Conservation (phyloP, 2,329 filamentous ascomycete genomes). For the Chaetomiaceae sp. region DNA sequence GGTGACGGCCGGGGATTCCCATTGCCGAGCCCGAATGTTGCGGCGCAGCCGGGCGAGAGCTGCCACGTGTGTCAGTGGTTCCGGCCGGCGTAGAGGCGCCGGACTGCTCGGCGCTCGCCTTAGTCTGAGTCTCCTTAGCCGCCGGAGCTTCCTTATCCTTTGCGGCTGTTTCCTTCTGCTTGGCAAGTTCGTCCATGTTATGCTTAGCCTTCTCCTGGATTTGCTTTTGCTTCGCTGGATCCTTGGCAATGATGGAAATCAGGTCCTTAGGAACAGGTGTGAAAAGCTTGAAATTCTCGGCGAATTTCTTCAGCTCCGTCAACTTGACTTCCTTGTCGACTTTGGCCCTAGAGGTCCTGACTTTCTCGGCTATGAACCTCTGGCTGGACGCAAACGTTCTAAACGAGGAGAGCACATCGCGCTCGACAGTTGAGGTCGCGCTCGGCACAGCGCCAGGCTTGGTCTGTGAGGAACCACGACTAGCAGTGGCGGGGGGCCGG, state of each 20-base stretch:
- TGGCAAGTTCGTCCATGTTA: conserved; percentile 62
- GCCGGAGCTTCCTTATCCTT: conserved; percentile 42
- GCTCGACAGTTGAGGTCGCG: conserved; percentile 58
- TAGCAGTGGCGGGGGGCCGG: conserved; percentile 24
- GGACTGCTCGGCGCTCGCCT: conserved; percentile 32
- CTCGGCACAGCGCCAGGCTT: conserved; percentile 44
- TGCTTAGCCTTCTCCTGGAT: conserved; percentile 85
- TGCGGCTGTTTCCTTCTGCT: conserved; percentile 43
- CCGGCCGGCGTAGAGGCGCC: conserved; percentile 19
- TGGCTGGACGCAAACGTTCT: conserved; percentile 59
- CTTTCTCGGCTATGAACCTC: conserved; percentile 53
- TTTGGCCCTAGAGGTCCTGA: conserved; percentile 54
- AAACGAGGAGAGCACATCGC: conserved; percentile 58
- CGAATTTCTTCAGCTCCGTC: conserved; percentile 93
- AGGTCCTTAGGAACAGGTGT: conserved; percentile 89
- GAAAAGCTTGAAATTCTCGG: conserved; percentile 86
- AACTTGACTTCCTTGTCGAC: conserved; percentile 87
- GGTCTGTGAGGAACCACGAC: conserved; percentile 39
- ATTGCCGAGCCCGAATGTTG: conserved; percentile 32
- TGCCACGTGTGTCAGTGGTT: conserved; percentile 20
- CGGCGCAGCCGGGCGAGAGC: conserved; percentile 33
- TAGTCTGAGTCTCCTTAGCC: conserved; percentile 49
- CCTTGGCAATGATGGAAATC: conserved; percentile 92
- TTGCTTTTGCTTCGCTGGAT: conserved; percentile 87
- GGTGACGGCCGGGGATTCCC: conserved; percentile 40